phyloP scores from a whole-genome alignment of 768 basidiomycete species.

The Trichaptum fuscoviolaceum region DNA sequence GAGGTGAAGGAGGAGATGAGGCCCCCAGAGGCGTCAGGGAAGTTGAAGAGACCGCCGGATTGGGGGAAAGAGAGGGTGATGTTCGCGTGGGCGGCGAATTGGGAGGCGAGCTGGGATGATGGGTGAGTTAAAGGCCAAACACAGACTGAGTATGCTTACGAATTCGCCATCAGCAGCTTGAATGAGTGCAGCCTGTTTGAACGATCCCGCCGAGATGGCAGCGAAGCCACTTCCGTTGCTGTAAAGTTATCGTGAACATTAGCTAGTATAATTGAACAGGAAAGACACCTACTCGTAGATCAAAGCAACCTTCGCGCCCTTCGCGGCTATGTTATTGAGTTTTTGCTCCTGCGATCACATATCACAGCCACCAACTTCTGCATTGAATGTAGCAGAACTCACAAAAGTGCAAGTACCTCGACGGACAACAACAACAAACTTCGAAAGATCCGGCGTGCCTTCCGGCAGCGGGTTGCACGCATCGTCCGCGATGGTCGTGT shows the following conservation, averaged over 20 bases:
- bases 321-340: slow-evolving; percentile 45
- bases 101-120: slow-evolving; percentile 38
- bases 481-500: slow-evolving; percentile 47
- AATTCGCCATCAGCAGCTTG: slow-evolving; percentile 51
- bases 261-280: background rate
- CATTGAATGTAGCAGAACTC: slow-evolving; percentile 11
- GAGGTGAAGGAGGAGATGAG: slow-evolving; percentile 50
- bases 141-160: slow-evolving; percentile 29
- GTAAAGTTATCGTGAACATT: background rate
- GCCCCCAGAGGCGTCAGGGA: slow-evolving; percentile 49
- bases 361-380: background rate
- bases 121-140: background rate
- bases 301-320: slow-evolving; percentile 42
- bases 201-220: slow-evolving; percentile 38
- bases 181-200: slow-evolving; percentile 41
- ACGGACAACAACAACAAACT: slow-evolving; percentile 49
- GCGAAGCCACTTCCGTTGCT: slow-evolving; percentile 47
- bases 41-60: slow-evolving; percentile 33
- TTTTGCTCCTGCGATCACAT: slow-evolving; percentile 36
- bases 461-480: slow-evolving; percentile 55
- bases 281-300: slow-evolving; percentile 47
- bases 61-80: slow-evolving; percentile 46
- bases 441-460: slow-evolving; percentile 47
- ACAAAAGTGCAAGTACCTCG: slow-evolving; percentile 57
- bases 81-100: slow-evolving; percentile 39